Conservation (phyloP, 2,329 filamentous ascomycete genomes). For the Trichoderma hamatum region DNA sequence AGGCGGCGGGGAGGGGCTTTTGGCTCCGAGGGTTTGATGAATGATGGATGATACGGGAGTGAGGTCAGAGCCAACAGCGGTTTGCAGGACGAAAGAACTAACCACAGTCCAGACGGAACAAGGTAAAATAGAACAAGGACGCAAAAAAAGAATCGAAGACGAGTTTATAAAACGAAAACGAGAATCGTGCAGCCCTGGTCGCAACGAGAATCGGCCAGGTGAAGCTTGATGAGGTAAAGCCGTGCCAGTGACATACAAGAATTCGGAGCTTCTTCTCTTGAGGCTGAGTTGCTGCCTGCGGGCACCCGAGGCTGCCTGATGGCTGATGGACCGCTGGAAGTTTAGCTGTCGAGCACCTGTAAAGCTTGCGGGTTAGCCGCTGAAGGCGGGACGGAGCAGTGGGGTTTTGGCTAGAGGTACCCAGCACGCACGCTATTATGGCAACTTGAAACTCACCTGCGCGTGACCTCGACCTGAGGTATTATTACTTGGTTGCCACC, state of each 20-base stretch:
- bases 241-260: background rate
- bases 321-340: conserved; percentile 1
- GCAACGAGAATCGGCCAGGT: background rate
- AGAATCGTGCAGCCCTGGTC: background rate
- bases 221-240: conserved; percentile 8
- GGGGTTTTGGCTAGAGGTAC: background rate
- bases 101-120: conserved; percentile 5
- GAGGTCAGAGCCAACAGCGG: conserved; percentile 25
- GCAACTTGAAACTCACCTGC: background rate
- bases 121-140: background rate
- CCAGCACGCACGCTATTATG: background rate
- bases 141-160: background rate
- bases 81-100: conserved; percentile 25
- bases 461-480: conserved; percentile 19
- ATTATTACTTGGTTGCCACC: background rate
- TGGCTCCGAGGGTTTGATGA: conserved; percentile 3
- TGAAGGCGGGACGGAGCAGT: background rate
- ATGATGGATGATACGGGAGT: background rate
- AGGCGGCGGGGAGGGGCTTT: conserved; percentile 21
- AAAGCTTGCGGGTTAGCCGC: background rate
- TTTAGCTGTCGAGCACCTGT: background rate
- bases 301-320: conserved; percentile 25
- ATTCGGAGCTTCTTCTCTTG: background rate
- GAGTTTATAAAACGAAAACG: background rate
- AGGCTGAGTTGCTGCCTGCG: conserved; percentile 27